Conservation (phyloP, 2,329 filamentous ascomycete genomes). For the Penicillium sclerotigenum region DNA sequence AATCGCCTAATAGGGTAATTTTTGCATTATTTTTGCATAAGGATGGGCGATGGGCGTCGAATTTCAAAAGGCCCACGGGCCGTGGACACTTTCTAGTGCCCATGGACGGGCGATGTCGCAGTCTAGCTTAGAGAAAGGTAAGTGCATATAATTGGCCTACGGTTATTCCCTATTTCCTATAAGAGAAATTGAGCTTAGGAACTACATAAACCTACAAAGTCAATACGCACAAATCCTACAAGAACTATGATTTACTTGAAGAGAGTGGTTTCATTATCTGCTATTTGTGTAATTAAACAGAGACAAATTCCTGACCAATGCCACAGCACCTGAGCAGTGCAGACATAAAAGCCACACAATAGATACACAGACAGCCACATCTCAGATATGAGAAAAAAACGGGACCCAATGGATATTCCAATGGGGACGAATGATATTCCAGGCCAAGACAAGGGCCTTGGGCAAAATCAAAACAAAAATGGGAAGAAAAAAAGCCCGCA, state of each 20-base stretch:
- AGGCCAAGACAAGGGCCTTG: background rate
- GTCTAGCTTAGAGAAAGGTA: too few relatives aligned
- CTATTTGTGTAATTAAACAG: slow-evolving; percentile 5
- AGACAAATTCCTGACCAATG: slow-evolving; percentile 1
- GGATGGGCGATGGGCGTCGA: too few relatives aligned
- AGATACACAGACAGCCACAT: slow-evolving; percentile 6
- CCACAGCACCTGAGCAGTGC: background rate
- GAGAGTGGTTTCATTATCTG: slow-evolving; percentile 3
- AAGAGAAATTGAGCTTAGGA: background rate
- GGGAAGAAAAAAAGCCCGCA: slow-evolving; percentile 16
- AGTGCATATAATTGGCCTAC: background rate
- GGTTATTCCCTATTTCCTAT: background rate
- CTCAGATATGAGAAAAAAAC: slow-evolving; percentile 3
- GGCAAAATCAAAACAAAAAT: slow-evolving; percentile 9
- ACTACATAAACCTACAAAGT: background rate
- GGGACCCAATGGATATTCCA: background rate
- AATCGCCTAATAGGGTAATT: too few relatives aligned
- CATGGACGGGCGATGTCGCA: too few relatives aligned
- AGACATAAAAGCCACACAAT: slow-evolving; percentile 5
- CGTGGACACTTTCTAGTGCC: too few relatives aligned
- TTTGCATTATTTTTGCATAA: too few relatives aligned
- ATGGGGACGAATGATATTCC: slow-evolving; percentile 6
- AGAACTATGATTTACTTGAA: background rate
- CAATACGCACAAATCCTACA: background rate
- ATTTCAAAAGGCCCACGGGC: too few relatives aligned